Conservation (phyloP, 1,139 yeast genomes). For the Suhomyces ambrosiae region DNA sequence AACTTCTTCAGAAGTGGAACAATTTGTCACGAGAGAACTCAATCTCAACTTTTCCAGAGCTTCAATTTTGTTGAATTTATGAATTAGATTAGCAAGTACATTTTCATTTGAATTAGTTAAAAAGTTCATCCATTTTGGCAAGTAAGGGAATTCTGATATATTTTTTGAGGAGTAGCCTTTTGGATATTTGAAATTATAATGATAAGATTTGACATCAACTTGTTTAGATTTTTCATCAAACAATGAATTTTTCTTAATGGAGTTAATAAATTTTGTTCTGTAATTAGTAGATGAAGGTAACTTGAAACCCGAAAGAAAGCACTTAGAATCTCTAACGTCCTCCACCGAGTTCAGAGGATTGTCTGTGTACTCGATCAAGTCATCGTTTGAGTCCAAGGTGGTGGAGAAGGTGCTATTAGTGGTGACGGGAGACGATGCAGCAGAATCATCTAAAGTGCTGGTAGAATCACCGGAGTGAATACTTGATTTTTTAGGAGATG, state of each 20-base stretch:
- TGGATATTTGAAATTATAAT: constrained; percentile 13
- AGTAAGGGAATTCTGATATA: constrained; percentile 19
- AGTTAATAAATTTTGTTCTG: constrained; percentile 23
- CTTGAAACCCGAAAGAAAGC: constrained; percentile 23
- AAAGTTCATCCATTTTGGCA: constrained; percentile 54
- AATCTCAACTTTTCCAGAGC: constrained; percentile 51
- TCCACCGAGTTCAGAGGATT: constrained; percentile 3
- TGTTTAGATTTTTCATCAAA: constrained; percentile 11
- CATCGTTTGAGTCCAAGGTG: constrained; percentile 8
- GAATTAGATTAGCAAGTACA: constrained; percentile 36
- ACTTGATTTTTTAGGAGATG: constrained; percentile 4
- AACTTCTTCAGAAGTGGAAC: constrained; percentile 6
- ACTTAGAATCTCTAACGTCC: constrained; percentile 4
- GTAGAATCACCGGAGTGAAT: neutral
- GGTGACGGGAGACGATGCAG: constrained; percentile 11
- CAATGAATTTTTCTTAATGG: constrained; percentile 23
- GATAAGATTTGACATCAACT: constrained; percentile 3
- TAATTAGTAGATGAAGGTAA: constrained; percentile 26
- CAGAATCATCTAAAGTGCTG: neutral
- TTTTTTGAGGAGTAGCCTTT: constrained; percentile 32
- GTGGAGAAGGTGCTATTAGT: constrained; percentile 8
- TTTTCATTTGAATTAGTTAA: constrained; percentile 28
- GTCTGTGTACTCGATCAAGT: constrained; percentile 15
- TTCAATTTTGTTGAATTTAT: constrained; percentile 52
- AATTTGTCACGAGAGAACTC: constrained; percentile 24